phyloP scores from a whole-genome alignment of 148 eudicot genomes.

The Heliosperma pusillum region DNA sequence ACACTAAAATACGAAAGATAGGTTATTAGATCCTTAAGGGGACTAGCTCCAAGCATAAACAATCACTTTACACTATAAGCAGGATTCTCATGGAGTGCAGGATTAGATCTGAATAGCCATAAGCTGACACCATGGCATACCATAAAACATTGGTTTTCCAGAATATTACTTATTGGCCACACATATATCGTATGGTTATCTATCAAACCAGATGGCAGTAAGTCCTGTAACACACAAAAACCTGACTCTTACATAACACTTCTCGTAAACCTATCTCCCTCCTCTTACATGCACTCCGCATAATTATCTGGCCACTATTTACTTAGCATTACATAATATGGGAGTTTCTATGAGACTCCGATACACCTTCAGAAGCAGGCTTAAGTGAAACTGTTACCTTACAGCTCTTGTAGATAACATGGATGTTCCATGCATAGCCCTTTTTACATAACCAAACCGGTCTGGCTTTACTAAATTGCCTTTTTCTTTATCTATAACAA shows the following conservation, averaged over 20 bases:
- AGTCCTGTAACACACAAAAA: background rate
- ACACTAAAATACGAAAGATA: background rate
- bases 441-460: conserved; percentile 91
- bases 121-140: background rate
- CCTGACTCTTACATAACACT: background rate
- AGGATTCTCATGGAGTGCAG: background rate
- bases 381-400: conserved; percentile 46
- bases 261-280: background rate
- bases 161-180: background rate
- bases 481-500: conserved; percentile 94
- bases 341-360: background rate
- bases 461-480: conserved; percentile 96
- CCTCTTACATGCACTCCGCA: background rate
- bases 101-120: background rate
- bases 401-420: conserved; percentile 87
- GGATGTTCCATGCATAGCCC: conserved; percentile 98
- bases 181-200: background rate
- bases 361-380: background rate
- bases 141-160: background rate
- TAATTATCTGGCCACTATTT: background rate
- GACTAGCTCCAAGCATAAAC: conserved; percentile 4
- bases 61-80: background rate
- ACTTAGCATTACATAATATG: background rate
- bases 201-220: background rate
- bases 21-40: background rate